These are phyloP conservation scores for Capsicum rhomboideum DNA, from an alignment of 257 asterid genomes.

Conservation along the genomic window DNA sequence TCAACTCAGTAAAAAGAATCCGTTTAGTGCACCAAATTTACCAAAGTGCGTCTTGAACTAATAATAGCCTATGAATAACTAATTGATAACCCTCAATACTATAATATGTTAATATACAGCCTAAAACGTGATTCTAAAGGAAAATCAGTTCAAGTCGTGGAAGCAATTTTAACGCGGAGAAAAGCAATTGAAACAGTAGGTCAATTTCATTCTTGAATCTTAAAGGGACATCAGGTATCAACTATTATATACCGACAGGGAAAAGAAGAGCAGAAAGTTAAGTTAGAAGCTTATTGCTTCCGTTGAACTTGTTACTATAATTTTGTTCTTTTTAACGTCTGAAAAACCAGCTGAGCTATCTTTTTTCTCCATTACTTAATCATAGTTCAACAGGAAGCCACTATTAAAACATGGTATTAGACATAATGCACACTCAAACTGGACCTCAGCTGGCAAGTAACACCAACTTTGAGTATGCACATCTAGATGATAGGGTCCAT, in stretches of 20 bases:
- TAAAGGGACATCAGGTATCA: background rate
- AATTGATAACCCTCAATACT: background rate
- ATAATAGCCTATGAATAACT: background rate
- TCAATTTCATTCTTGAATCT: background rate
- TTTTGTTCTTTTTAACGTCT: background rate
- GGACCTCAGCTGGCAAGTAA: too few species aligned
- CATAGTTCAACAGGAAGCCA: too few species aligned
- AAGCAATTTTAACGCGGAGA: background rate
- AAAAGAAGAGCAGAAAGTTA: background rate
- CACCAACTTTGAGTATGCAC: too few species aligned
- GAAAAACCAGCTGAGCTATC: background rate
- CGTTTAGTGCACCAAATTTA: background rate
- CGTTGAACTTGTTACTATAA: background rate
- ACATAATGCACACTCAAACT: too few species aligned
- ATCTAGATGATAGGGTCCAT: too few species aligned
- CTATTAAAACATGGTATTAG: too few species aligned
- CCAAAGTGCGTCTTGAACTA: background rate
- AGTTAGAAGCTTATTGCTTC: background rate
- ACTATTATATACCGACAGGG: background rate
- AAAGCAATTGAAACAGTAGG: background rate
- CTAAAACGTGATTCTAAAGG: background rate
- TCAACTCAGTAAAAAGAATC: background rate
- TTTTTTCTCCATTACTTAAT: background rate
- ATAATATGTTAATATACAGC: background rate
- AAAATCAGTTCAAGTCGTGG: background rate